Evolutionary conservation across 1,284 basidiomycete genomes (phyloP).

Genomic region (Ganoderma resinaceum): DNA sequence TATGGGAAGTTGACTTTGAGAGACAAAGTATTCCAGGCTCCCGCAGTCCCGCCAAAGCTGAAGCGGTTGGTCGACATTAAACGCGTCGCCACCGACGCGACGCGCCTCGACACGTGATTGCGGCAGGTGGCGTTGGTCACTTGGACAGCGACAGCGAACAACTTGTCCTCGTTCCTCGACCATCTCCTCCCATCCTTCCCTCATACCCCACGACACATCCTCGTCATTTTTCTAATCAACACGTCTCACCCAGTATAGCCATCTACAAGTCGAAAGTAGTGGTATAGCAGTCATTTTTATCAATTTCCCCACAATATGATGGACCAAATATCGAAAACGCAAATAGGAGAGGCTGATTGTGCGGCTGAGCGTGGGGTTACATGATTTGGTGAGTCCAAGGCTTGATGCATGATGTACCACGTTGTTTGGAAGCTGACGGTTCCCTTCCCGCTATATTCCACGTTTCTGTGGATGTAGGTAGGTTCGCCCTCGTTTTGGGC

Average conservation of each 20-base stretch:
- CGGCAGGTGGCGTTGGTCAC: not conserved
- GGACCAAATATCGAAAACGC: not conserved
- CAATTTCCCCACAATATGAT: not conserved
- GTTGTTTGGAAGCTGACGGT: not conserved
- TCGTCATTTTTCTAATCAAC: not conserved
- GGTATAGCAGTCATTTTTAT: not conserved
- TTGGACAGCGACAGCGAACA: not conserved
- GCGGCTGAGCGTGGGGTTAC: not conserved
- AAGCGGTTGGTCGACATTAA: not conserved
- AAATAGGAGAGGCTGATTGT: not conserved
- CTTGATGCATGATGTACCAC: not conserved
- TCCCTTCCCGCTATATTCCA: not conserved
- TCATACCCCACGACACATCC: not conserved
- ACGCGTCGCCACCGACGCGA: not conserved
- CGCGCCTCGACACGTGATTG: constrained; percentile 11
- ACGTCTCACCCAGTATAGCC: not conserved
- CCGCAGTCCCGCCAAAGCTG: no score
- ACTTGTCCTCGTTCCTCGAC: constrained; percentile 2
- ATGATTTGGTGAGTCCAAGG: not conserved
- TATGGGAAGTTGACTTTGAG: no score
- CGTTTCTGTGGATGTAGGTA: not conserved
- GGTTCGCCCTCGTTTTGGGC: not conserved
- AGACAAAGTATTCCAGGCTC: no score
- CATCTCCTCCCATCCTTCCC: not conserved
- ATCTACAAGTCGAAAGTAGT: not conserved